Conservation (phyloP, 2,329 filamentous ascomycete genomes). For the Neopestalotiopsis sp. region DNA sequence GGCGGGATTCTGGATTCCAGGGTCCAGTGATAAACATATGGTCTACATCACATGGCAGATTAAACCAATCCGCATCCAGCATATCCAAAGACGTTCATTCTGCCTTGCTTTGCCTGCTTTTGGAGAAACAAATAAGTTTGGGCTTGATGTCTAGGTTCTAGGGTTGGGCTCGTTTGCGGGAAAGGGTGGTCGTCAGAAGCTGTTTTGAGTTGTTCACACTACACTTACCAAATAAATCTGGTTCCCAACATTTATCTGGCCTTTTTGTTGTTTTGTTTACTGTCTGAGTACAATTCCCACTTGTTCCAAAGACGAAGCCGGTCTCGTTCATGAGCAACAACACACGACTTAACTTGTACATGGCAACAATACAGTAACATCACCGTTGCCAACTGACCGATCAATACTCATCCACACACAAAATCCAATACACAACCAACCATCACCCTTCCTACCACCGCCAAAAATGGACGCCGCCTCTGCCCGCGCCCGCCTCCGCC, state of each 20-base stretch:
- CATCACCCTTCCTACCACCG: no score
- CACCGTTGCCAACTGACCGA: background rate
- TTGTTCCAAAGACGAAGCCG: background rate
- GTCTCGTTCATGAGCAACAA: background rate
- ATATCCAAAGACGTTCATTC: no score
- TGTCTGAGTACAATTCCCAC: background rate
- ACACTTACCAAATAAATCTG: background rate
- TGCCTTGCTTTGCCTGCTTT: background rate
- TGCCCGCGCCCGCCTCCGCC: conserved; percentile 68
- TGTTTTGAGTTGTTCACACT: background rate
- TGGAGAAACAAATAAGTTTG: background rate
- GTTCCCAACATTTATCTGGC: no score
- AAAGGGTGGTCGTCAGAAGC: no score
- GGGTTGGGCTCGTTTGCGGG: no score
- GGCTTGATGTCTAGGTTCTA: background rate
- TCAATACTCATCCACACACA: background rate
- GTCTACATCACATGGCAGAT: no score
- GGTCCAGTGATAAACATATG: background rate
- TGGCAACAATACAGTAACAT: background rate
- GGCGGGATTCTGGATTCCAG: background rate
- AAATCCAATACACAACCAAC: background rate
- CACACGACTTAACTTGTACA: background rate
- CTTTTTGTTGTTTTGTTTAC: background rate
- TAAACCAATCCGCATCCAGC: conserved; percentile 3
- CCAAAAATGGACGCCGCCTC: conserved; percentile 30